A percentile compares a stretch with the other conserved stretches of the same genome.
Evolutionary conservation across 1,284 basidiomycete species (phyloP).

Genomic region (Vanrija humicola): DNA sequence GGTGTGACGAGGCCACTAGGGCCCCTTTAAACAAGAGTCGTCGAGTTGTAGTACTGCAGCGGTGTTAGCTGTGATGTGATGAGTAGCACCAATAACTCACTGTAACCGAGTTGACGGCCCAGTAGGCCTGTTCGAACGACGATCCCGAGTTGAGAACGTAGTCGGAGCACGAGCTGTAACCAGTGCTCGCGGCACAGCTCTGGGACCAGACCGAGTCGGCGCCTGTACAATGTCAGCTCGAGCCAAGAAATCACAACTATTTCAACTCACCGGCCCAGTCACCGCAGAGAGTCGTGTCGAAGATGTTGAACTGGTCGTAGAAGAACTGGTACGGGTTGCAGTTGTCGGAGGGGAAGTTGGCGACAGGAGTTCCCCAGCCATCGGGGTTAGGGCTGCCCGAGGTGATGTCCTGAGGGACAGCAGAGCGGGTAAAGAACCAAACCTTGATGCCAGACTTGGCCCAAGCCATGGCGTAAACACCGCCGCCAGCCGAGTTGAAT

Average conservation of each 20-base stretch:
- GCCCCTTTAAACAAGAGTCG: no score
- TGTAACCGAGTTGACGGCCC: slow-evolving; percentile 49
- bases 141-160: slow-evolving; percentile 68
- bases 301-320: slow-evolving; percentile 63
- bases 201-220: slow-evolving; percentile 65
- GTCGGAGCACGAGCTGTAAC: slow-evolving; percentile 68
- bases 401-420: slow-evolving; percentile 69
- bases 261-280: slow-evolving; percentile 66
- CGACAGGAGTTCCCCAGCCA: slow-evolving; percentile 69
- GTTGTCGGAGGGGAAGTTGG: slow-evolving; percentile 63
- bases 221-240: no score
- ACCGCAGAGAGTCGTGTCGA: slow-evolving; percentile 56
- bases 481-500: slow-evolving; percentile 49
- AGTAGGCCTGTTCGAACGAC: slow-evolving; percentile 73
- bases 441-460: slow-evolving; percentile 66
- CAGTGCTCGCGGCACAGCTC: slow-evolving; percentile 76
- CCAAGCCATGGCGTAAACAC: slow-evolving; percentile 62
- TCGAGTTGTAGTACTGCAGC: no score
- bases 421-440: slow-evolving; percentile 70
- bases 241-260: neutral
- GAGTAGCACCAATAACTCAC: slow-evolving; percentile 8
- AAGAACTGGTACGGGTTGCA: slow-evolving; percentile 76
- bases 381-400: slow-evolving; percentile 63
- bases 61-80: no score
- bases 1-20: no score